A percentile compares a stretch with the other conserved stretches of the same genome.
phyloP scores from a whole-genome alignment of 768 basidiomycete species.

The Rhizopogon sp. region DNA sequence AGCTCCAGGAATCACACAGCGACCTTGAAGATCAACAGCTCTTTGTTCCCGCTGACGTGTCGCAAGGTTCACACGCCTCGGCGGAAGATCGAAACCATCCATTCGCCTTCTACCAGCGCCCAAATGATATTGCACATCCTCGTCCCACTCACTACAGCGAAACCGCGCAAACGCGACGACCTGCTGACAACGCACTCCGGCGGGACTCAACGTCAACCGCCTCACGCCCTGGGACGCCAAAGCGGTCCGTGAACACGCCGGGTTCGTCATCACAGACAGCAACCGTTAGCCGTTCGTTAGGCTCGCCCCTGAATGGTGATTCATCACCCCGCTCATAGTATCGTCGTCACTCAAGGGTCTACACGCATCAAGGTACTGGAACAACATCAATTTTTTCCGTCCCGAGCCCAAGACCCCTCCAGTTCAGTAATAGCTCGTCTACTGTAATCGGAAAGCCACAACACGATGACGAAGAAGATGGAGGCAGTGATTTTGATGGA shows the following conservation, averaged over 20 bases:
- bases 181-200: conserved; percentile 6
- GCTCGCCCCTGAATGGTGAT: conserved; percentile 44
- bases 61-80: conserved; percentile 5
- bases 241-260: conserved; percentile 20
- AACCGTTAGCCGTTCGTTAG: conserved; percentile 28
- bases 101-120: conserved; percentile 4
- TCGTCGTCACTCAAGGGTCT: conserved; percentile 30
- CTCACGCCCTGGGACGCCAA: conserved; percentile 23
- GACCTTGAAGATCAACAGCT: conserved; percentile 61
- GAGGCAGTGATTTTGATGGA: conserved; percentile 31
- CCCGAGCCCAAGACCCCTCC: conserved; percentile 15
- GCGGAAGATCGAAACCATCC: conserved; percentile 5
- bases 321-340: conserved; percentile 36
- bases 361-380: conserved; percentile 27
- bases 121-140: conserved; percentile 22
- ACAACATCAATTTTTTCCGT: conserved; percentile 14
- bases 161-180: conserved; percentile 8
- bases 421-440: conserved; percentile 16
- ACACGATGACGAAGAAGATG: conserved; percentile 15
- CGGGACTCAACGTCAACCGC: conserved; percentile 11
- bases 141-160: conserved; percentile 21
- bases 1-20: conserved; percentile 41
- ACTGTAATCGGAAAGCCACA: conserved; percentile 7
- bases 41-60: conserved; percentile 68
- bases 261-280: conserved; percentile 27